Conservation (phyloP, 148 eudicot genomes). For the Fagopyrum esculentum region DNA sequence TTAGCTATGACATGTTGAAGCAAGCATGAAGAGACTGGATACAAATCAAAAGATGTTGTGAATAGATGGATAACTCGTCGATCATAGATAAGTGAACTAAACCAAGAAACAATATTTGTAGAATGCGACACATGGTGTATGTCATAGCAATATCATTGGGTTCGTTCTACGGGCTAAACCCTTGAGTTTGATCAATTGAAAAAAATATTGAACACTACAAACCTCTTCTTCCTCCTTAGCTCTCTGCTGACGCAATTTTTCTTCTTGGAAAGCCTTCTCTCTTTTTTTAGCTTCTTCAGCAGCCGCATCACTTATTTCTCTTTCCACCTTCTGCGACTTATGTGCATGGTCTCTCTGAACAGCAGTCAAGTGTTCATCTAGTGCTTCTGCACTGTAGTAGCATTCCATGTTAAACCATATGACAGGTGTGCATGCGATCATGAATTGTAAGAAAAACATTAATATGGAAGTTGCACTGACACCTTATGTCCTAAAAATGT, state of each 20-base stretch:
- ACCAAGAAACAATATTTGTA: background rate
- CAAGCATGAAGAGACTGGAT: background rate
- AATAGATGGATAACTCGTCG: background rate
- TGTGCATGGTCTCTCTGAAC: slow-evolving; percentile 82
- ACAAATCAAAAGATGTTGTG: background rate
- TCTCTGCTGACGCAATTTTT: slow-evolving; percentile 58
- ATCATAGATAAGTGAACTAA: background rate
- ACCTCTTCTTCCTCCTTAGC: slow-evolving; percentile 74
- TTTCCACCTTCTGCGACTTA: slow-evolving; percentile 81
- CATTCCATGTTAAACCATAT: slow-evolving; percentile 8
- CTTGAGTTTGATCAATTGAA: background rate
- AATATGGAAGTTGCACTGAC: background rate
- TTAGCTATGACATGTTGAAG: background rate
- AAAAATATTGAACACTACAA: slow-evolving; percentile 14
- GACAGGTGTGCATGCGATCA: background rate
- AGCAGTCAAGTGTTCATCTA: slow-evolving; percentile 83
- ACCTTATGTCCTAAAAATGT: background rate
- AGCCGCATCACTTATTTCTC: slow-evolving; percentile 81
- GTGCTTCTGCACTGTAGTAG: slow-evolving; percentile 75
- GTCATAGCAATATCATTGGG: background rate
- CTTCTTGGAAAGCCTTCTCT: slow-evolving; percentile 68
- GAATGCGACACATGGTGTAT: background rate
- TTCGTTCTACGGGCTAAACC: background rate
- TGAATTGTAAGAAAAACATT: background rate
- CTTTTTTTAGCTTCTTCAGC: slow-evolving; percentile 79